Conservation (phyloP, 192 early-diverging fungal genomes). For the Backusella liffmaniae region DNA sequence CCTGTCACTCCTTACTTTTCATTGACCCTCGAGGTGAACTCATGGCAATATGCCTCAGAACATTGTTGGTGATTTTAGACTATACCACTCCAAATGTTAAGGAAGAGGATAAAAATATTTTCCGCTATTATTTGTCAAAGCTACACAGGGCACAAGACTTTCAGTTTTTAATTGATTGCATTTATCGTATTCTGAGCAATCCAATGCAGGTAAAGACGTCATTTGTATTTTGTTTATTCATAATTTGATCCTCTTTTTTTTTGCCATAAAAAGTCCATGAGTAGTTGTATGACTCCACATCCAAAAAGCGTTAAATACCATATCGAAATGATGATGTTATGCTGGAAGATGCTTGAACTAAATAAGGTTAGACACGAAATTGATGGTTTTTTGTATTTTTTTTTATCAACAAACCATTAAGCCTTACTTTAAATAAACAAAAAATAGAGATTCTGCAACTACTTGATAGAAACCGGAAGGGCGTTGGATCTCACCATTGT, state of each 20-base stretch:
- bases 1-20: conserved; percentile 82
- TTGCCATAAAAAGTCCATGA: conserved; percentile 40
- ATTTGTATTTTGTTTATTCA: not conserved
- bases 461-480: conserved; percentile 60
- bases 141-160: conserved; percentile 87
- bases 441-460: conserved; percentile 59
- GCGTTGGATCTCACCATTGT: conserved; percentile 59
- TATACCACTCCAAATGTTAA: conserved; percentile 43
- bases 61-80: conserved; percentile 66
- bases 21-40: conserved; percentile 72
- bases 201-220: conserved; percentile 54
- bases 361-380: conserved; percentile 59
- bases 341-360: conserved; percentile 81
- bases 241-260: not conserved
- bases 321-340: conserved; percentile 74
- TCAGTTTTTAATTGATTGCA: conserved; percentile 71
- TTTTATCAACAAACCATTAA: not conserved
- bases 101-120: conserved; percentile 26
- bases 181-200: conserved; percentile 78
- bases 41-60: conserved; percentile 65
- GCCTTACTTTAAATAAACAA: not conserved
- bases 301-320: conserved; percentile 63
- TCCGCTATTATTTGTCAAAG: conserved; percentile 75
- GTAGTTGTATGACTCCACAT: conserved; percentile 70
- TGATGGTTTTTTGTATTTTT: not conserved